These are phyloP conservation scores for Phytophthora sp. DNA, from an alignment of 352 stramenopile genomes.

Conservation along the genomic window DNA sequence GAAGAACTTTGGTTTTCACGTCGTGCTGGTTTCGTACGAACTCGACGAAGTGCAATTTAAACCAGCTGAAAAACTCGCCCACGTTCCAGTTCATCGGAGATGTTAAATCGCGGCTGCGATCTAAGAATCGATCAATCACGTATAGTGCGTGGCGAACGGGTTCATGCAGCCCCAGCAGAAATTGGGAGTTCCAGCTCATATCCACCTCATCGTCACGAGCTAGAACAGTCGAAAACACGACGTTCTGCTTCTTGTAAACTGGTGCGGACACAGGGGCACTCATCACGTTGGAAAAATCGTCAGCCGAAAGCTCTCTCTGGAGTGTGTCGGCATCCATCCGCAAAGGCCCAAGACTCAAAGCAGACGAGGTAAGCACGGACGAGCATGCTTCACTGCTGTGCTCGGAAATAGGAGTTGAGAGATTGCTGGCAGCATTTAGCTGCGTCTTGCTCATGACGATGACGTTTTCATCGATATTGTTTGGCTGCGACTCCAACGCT, in stretches of 20 bases:
- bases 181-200: constrained; percentile 77
- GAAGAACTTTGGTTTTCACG: constrained; percentile 67
- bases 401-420: constrained; percentile 47
- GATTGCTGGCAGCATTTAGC: constrained; percentile 27
- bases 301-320: constrained; percentile 40
- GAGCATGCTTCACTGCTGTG: constrained; percentile 44
- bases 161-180: constrained; percentile 80
- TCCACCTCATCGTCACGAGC: constrained; percentile 51
- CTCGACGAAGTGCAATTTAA: constrained; percentile 82
- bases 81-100: constrained; percentile 59
- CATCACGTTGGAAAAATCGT: constrained; percentile 46
- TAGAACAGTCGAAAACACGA: constrained; percentile 79
- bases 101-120: constrained; percentile 54
- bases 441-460: constrained; percentile 32
- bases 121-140: constrained; percentile 84
- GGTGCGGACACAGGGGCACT: constrained; percentile 56
- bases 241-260: constrained; percentile 37
- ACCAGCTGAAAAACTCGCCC: constrained; percentile 80
- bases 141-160: constrained; percentile 81
- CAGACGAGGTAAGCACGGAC: constrained; percentile 18
- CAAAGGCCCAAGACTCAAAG: constrained; percentile 31
- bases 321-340: constrained; percentile 40
- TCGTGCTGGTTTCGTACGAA: constrained; percentile 78
- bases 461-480: not conserved
- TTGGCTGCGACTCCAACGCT: not conserved